A percentile compares a stretch with the other conserved stretches of the same genome.
These are phyloP conservation scores for Terana coerulea DNA, from an alignment of 768 basidiomycete genomes.

Conservation along the genomic window DNA sequence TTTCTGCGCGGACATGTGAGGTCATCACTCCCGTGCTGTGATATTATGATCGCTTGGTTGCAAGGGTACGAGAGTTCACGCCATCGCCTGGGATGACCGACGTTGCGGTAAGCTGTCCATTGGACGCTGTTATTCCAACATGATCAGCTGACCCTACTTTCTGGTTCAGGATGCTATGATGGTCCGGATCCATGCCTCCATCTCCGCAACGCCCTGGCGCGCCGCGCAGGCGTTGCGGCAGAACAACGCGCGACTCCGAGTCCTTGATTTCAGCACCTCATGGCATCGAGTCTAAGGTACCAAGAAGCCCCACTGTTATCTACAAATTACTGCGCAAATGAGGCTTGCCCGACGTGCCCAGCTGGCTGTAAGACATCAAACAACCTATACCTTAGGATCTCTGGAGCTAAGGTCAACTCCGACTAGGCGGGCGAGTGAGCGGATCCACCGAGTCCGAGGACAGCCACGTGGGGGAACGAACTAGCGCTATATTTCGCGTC, in stretches of 20 bases:
- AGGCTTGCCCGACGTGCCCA: too few relatives aligned
- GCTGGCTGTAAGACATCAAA: too few relatives aligned
- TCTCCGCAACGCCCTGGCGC: background rate
- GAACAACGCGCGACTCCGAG: background rate
- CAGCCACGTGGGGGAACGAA: background rate
- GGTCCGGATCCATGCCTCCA: conserved; percentile 1
- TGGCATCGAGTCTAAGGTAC: conserved; percentile 4
- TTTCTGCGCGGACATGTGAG: background rate
- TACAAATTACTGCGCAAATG: background rate
- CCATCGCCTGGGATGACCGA: too few relatives aligned
- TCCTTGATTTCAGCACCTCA: background rate
- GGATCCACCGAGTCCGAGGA: background rate
- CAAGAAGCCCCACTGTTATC: background rate
- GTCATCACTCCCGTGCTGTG: too few relatives aligned
- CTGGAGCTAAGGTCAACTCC: too few relatives aligned
- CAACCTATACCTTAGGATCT: too few relatives aligned
- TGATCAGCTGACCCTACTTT: background rate
- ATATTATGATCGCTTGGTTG: conserved; percentile 1
- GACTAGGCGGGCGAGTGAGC: too few relatives aligned
- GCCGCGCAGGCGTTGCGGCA: background rate
- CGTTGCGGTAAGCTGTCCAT: background rate
- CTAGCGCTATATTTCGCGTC: background rate
- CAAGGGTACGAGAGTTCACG: too few relatives aligned
- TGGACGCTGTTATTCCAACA: background rate
- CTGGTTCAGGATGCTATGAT: background rate